These are phyloP conservation scores for Trypanosoma scelopori DNA, from an alignment of 208 protist genomes.

Conservation along the genomic window DNA sequence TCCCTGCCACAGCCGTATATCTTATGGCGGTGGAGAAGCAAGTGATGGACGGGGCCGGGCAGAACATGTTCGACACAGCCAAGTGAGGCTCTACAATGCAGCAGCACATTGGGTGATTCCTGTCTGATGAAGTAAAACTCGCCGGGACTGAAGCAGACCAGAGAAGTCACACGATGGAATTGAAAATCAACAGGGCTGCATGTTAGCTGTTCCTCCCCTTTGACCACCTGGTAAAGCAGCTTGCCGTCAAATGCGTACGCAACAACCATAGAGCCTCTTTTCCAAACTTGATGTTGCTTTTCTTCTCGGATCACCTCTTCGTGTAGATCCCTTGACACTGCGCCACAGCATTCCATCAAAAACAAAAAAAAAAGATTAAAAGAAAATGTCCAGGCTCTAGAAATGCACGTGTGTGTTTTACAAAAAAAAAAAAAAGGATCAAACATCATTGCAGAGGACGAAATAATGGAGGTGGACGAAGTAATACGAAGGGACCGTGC, in stretches of 20 bases:
- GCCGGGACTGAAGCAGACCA: slow-evolving; percentile 29
- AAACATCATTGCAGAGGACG: no score
- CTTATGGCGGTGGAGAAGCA: slow-evolving; percentile 65
- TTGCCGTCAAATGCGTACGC: slow-evolving; percentile 28
- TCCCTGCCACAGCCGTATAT: slow-evolving; percentile 41
- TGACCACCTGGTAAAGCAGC: slow-evolving; percentile 16
- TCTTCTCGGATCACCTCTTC: no score
- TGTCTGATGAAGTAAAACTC: slow-evolving; percentile 56
- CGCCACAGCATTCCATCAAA: no score
- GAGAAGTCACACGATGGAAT: slow-evolving; percentile 14
- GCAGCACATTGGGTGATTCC: slow-evolving; percentile 23
- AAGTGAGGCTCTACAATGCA: slow-evolving; percentile 20
- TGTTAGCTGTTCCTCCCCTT: slow-evolving; percentile 1
- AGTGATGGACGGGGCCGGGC: slow-evolving; percentile 26
- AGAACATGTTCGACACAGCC: slow-evolving; percentile 18
- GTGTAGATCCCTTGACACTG: no score
- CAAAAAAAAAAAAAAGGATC: no score
- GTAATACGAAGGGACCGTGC: no score
- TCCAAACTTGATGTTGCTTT: no score
- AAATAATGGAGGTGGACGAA: no score
- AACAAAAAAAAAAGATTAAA: no score
- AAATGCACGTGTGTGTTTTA: no score
- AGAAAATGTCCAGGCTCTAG: no score
- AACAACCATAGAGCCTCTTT: no score
- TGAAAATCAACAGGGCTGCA: slow-evolving; percentile 1